A percentile compares a stretch with the other conserved stretches of the same genome.
These are phyloP conservation scores for Aspergillus tanneri DNA, from an alignment of 2,329 filamentous ascomycete species.

Conservation along the genomic window DNA sequence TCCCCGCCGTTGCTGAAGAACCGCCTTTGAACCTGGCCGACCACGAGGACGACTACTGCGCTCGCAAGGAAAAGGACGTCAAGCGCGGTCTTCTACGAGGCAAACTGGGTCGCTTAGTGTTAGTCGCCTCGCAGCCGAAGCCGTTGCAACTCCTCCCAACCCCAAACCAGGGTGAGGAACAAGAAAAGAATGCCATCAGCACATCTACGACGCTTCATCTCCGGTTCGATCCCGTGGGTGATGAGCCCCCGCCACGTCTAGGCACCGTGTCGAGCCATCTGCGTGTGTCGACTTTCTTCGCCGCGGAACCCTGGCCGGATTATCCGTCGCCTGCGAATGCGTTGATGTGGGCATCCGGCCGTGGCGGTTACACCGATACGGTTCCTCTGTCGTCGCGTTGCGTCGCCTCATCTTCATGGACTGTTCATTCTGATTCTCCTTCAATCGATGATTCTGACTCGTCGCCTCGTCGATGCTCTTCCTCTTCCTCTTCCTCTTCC, in stretches of 20 bases:
- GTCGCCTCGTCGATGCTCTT: not conserved
- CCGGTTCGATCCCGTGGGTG: slow-evolving; percentile 60
- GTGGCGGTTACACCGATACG: slow-evolving; percentile 54
- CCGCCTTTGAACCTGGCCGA: slow-evolving; percentile 57
- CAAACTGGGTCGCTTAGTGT: slow-evolving; percentile 58
- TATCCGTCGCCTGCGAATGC: slow-evolving; percentile 48
- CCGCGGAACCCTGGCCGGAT: slow-evolving; percentile 50
- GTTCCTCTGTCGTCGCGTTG: slow-evolving; percentile 56
- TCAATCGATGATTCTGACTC: slow-evolving; percentile 21
- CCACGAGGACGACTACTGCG: slow-evolving; percentile 49
- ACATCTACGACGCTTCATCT: slow-evolving; percentile 58
- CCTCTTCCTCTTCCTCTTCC: slow-evolving; percentile 18
- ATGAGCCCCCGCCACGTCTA: slow-evolving; percentile 54
- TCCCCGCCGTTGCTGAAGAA: slow-evolving; percentile 59
- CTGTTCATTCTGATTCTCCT: slow-evolving; percentile 47
- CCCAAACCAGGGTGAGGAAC: slow-evolving; percentile 7
- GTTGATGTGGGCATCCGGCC: slow-evolving; percentile 42
- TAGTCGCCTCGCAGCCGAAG: slow-evolving; percentile 59
- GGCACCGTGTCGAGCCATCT: slow-evolving; percentile 55
- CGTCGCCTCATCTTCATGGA: slow-evolving; percentile 59
- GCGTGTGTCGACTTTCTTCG: slow-evolving; percentile 59
- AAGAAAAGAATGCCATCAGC: slow-evolving; percentile 46
- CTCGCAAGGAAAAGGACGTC: slow-evolving; percentile 59
- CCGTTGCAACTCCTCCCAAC: slow-evolving; percentile 48
- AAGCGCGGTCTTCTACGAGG: slow-evolving; percentile 60